Percentiles rank a stretch among this genome's conserved stretches.
Conservation (phyloP, 176 grass and related monocot genomes). For the barley (Hordeum vulgare) region DNA sequence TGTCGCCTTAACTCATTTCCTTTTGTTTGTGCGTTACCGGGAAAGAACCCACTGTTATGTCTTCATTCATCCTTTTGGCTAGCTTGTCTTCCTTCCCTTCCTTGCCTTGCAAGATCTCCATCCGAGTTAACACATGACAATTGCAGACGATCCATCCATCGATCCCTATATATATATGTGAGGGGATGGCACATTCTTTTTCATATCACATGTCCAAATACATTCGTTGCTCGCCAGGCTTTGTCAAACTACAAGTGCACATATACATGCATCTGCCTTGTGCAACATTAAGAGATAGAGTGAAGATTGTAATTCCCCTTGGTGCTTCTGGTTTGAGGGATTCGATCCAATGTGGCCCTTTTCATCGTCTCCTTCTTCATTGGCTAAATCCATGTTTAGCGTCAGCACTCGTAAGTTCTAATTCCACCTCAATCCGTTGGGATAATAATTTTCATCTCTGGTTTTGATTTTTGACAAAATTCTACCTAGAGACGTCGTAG, state of each 20-base stretch:
- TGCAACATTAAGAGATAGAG: neutral
- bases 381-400: slow-evolving; percentile 16
- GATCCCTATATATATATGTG: neutral
- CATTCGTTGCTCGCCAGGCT: neutral
- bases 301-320: neutral
- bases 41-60: neutral
- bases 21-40: neutral
- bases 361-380: neutral
- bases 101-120: slow-evolving; percentile 6
- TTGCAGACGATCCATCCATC: no score
- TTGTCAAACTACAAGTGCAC: neutral
- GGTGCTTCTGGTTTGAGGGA: neutral
- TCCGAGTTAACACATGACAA: neutral
- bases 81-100: neutral
- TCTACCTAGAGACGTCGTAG: neutral
- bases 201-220: neutral
- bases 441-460: neutral
- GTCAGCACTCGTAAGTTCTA: slow-evolving; percentile 24
- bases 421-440: neutral
- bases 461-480: neutral
- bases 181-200: neutral
- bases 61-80: neutral
- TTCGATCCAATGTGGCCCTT: neutral
- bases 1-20: neutral
- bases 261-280: neutral